Base-by-base conservation (phyloP, 2,329 filamentous ascomycete species). In the Cryoendolithus antarcticus region DNA sequence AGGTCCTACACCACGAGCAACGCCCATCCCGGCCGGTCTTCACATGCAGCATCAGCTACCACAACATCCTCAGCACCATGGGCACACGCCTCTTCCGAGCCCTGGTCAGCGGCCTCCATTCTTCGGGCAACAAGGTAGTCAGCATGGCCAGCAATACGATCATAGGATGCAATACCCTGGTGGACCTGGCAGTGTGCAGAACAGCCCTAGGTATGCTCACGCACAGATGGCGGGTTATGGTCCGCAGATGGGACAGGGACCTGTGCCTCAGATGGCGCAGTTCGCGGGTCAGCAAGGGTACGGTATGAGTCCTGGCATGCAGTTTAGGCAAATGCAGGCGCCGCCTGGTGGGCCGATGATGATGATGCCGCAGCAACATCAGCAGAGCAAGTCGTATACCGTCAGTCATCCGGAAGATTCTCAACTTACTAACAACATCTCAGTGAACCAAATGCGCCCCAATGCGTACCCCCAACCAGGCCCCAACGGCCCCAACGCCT, bases 121-220 rank as follows among this genome's bases (percentile, higher is more conserved):
- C 19, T 38, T 42, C 35, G 24, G 31, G n/a, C 40, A 37, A 36
- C 38, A 42, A 19, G 39, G 34, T 11, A 15, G 13, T 8, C 83
- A 86, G 3, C 81, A 81, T 47, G 74, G 72, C 4, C 84, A 80
- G 51, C 79, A 77, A 43, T 77, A 79, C 49, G 82, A 86, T 42
- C 84, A 88, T 54, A 77, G 86, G 37, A 93, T 95, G 83, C 74
- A 76, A 49, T 82, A 91, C 64, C 84, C 83, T 5, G 86, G 80
- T 48, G 86, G 83, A 15, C 51, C 51, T 10, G 79, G 79, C 3
- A 85, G 86, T 2, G 61, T 70, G 2, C 91, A 86, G 58, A 81
- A 84, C 6, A 94, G 88, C 10, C 86, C 89, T 35, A 77, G 86
- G 9, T 78, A 84, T 66, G 74, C 73, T 38, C 78, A 79, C 35